A percentile compares a stretch with the other conserved stretches of the same genome.
These are phyloP conservation scores for Lasiodiplodia citricola DNA, from an alignment of 2,329 filamentous ascomycete genomes.

Conservation along the genomic window DNA sequence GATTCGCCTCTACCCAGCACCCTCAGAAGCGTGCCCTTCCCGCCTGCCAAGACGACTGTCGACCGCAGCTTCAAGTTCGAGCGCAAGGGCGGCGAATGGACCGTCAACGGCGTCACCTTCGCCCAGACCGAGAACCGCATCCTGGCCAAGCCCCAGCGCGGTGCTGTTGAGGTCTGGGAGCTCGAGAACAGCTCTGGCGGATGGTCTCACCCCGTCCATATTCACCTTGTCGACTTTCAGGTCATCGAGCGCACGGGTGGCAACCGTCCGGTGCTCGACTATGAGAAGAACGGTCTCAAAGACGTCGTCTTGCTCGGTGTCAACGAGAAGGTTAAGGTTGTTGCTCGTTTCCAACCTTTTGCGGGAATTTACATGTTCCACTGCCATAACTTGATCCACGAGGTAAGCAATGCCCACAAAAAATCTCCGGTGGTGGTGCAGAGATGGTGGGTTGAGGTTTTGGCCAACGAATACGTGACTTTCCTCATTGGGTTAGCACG, in stretches of 20 bases:
- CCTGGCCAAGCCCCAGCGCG: conserved; percentile 40
- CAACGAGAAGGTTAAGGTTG: conserved; percentile 46
- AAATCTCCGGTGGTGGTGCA: not conserved
- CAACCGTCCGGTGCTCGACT: conserved; percentile 52
- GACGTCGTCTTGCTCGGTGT: conserved; percentile 62
- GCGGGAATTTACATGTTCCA: conserved; percentile 50
- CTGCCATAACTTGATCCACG: conserved; percentile 54
- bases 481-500: not conserved
- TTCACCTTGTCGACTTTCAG: conserved; percentile 65
- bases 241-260: conserved; percentile 57
- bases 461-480: not conserved
- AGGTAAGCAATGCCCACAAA: conserved; percentile 33
- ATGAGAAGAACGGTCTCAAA: conserved; percentile 62
- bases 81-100: conserved; percentile 37
- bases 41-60: conserved; percentile 33
- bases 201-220: conserved; percentile 61
- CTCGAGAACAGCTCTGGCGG: conserved; percentile 55
- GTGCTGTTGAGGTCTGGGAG: conserved; percentile 44
- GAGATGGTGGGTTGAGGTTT: not conserved
- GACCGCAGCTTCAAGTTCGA: conserved; percentile 42
- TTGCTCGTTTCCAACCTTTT: conserved; percentile 41
- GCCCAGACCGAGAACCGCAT: conserved; percentile 42
- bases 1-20: conserved; percentile 36
- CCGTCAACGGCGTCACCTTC: conserved; percentile 43
- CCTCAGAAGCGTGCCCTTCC: conserved; percentile 36